Evolutionary conservation across 2,329 filamentous ascomycete species (phyloP).

Genomic region (Trichocomaceae sp.): DNA sequence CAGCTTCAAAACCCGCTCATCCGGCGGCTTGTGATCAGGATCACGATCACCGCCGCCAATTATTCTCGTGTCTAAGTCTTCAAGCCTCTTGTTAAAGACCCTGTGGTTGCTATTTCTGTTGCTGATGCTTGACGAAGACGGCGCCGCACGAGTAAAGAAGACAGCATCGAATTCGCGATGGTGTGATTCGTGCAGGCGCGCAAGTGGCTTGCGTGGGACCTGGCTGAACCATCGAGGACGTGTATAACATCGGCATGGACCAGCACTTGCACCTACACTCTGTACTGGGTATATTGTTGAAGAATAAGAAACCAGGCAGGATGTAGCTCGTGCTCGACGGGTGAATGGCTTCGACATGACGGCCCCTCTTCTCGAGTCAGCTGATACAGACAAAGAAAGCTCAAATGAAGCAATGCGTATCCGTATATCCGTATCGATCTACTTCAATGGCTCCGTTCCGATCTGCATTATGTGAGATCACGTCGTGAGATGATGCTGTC

Average conservation of each 20-base stretch:
- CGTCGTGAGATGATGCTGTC: too few relatives aligned
- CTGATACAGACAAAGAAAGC: not conserved
- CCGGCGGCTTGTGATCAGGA: constrained; percentile 44
- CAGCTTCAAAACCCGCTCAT: constrained; percentile 56
- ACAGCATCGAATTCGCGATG: constrained; percentile 2
- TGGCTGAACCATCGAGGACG: constrained; percentile 5
- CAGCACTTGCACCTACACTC: not conserved
- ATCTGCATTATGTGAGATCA: not conserved
- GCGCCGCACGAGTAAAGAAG: constrained; percentile 14
- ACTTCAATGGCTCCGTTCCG: too few relatives aligned
- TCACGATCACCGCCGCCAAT: not conserved
- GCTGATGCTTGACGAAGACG: constrained; percentile 19
- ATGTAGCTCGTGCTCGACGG: not conserved
- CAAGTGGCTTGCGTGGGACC: constrained; percentile 7
- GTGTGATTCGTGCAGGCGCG: constrained; percentile 2
- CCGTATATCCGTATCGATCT: too few relatives aligned
- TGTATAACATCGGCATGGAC: not conserved
- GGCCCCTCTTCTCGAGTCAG: not conserved
- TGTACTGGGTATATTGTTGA: not conserved
- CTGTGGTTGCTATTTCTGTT: constrained; percentile 9
- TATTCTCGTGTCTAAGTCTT: not conserved
- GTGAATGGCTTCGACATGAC: not conserved
- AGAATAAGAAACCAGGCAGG: not conserved
- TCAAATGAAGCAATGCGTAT: not conserved
- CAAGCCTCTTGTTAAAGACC: not conserved